Evolutionary conservation across 208 protist genomes (phyloP).

Genomic region (Borovskyia barvae): DNA sequence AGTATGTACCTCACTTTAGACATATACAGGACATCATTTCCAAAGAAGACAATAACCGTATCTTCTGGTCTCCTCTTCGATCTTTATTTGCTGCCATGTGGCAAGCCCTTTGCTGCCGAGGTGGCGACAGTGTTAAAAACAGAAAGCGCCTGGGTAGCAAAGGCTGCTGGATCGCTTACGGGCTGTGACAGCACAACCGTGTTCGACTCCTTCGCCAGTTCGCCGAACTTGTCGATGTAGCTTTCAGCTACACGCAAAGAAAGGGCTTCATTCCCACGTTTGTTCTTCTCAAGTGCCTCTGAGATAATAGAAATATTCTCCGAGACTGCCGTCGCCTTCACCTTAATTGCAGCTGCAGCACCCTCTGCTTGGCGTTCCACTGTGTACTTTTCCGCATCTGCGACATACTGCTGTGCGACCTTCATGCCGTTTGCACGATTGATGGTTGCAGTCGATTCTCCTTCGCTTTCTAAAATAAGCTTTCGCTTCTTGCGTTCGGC

Average conservation of each 20-base stretch:
- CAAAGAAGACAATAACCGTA: slow-evolving; percentile 3
- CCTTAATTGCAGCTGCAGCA: slow-evolving; percentile 40
- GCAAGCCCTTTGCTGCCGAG: slow-evolving; percentile 24
- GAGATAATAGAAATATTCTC: slow-evolving; percentile 69
- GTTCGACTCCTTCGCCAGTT: slow-evolving; percentile 91
- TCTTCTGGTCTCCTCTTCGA: too few species aligned
- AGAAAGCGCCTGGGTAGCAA: slow-evolving; percentile 92
- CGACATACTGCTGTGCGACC: slow-evolving; percentile 73
- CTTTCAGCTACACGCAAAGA: slow-evolving; percentile 87
- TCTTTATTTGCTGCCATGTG: slow-evolving; percentile 13
- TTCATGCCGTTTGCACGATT: slow-evolving; percentile 92
- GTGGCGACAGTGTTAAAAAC: slow-evolving; percentile 69
- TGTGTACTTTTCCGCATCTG: slow-evolving; percentile 88
- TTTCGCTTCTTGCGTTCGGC: slow-evolving; percentile 96
- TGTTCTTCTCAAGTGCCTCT: slow-evolving; percentile 34
- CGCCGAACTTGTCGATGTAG: slow-evolving; percentile 91
- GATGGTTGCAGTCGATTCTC: slow-evolving; percentile 76
- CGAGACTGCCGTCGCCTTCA: slow-evolving; percentile 57
- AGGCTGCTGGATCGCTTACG: slow-evolving; percentile 80
- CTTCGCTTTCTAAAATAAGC: slow-evolving; percentile 93
- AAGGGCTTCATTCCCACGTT: slow-evolving; percentile 66
- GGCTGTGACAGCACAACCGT: slow-evolving; percentile 94
- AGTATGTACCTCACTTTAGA: too few species aligned
- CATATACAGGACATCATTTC: neutral
- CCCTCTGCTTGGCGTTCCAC: slow-evolving; percentile 31